phyloP scores from a whole-genome alignment of 768 basidiomycete genomes.

The Clitopilus passeckerianus region DNA sequence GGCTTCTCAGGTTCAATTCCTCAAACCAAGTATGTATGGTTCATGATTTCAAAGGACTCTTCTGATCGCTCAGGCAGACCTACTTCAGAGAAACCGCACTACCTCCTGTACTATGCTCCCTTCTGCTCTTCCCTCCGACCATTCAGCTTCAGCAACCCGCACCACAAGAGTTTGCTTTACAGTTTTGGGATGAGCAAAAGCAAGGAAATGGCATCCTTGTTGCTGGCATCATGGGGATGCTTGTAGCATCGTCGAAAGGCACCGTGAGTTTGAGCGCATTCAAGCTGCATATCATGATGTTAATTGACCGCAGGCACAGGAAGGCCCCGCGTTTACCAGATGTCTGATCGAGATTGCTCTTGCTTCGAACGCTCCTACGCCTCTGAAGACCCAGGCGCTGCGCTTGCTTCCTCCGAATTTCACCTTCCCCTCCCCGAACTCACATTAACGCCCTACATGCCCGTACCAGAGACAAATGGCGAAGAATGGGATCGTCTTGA shows the following conservation, averaged over 20 bases:
- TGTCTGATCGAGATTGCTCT: conserved; percentile 85
- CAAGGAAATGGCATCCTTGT: conserved; percentile 74
- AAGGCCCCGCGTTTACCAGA: conserved; percentile 56
- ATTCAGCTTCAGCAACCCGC: conserved; percentile 50
- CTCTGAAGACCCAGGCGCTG: conserved; percentile 75
- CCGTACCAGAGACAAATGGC: conserved; percentile 77
- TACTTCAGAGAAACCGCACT: conserved; percentile 92
- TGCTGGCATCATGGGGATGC: conserved; percentile 80
- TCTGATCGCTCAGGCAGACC: conserved; percentile 50
- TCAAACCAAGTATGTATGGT: conserved; percentile 77
- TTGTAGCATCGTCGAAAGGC: conserved; percentile 73
- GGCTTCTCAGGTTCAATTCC: conserved; percentile 85
- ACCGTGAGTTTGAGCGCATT: conserved; percentile 35
- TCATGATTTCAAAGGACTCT: not conserved
- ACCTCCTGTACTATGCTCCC: conserved; percentile 58
- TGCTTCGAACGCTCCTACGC: conserved; percentile 89
- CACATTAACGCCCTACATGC: conserved; percentile 66
- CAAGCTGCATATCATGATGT: conserved; percentile 1
- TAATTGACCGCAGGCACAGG: conserved; percentile 40
- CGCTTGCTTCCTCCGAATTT: conserved; percentile 40
- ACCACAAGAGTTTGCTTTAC: conserved; percentile 90
- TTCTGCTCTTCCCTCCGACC: conserved; percentile 66
- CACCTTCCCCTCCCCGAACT: conserved; percentile 66
- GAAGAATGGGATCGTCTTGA: conserved; percentile 93
- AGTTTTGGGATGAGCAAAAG: conserved; percentile 96